Conservation (phyloP, 371 early-diverging fungal genomes). For the Haplosporangium sp. region DNA sequence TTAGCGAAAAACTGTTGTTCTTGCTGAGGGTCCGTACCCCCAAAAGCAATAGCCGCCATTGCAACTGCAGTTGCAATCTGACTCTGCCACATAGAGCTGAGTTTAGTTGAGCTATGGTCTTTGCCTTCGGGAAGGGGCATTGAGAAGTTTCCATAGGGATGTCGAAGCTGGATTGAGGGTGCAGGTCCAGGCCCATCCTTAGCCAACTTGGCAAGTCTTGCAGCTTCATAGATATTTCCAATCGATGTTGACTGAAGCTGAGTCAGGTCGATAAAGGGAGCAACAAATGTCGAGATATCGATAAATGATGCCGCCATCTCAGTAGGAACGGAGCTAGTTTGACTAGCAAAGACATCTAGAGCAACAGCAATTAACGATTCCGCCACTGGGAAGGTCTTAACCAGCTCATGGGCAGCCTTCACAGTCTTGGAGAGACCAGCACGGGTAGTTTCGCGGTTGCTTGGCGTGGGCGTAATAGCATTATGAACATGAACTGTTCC, state of each 20-base stretch:
- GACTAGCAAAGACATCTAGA: constrained; percentile 51
- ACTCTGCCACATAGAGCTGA: constrained; percentile 51
- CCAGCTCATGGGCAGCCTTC: constrained; percentile 54
- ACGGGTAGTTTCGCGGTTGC: constrained; percentile 52
- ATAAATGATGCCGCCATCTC: constrained; percentile 56
- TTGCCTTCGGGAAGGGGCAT: constrained; percentile 52
- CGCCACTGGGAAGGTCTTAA: constrained; percentile 56
- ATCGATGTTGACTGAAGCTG: constrained; percentile 50
- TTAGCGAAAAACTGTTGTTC: constrained; percentile 56
- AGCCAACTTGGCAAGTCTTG: constrained; percentile 48
- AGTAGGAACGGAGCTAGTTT: constrained; percentile 49
- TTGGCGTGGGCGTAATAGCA: constrained; percentile 50
- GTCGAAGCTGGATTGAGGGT: constrained; percentile 53
- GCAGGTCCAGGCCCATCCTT: constrained; percentile 55
- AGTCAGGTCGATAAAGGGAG: constrained; percentile 51
- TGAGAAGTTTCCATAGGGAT: constrained; percentile 54
- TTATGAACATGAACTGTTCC: constrained; percentile 55
- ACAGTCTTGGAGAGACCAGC: constrained; percentile 56
- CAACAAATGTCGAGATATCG: constrained; percentile 54
- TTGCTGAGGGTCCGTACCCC: constrained; percentile 52
- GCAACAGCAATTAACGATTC: constrained; percentile 56
- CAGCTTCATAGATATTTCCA: constrained; percentile 54
- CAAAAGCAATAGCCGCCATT: constrained; percentile 55
- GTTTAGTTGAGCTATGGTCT: constrained; percentile 42
- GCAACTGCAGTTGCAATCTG: constrained; percentile 54